A percentile compares a stretch with the other conserved stretches of the same genome.
Conservation (phyloP, 352 stramenopile genomes). For the Pythium aphanidermatum region DNA sequence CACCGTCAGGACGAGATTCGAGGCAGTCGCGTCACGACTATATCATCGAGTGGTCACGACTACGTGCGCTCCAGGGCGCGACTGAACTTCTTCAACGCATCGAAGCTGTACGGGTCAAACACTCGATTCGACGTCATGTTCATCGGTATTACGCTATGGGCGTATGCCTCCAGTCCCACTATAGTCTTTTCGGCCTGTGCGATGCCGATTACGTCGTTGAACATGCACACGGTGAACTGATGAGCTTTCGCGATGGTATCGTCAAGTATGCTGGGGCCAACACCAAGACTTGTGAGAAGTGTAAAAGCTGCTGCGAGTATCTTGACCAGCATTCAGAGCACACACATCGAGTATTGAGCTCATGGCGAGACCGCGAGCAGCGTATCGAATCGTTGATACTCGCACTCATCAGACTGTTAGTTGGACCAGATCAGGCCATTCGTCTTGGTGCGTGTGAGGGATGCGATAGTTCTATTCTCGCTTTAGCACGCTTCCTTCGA, state of each 20-base stretch:
- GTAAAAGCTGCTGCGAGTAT: neutral
- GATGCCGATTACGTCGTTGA: constrained; percentile 3
- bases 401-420: neutral
- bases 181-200: neutral
- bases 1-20: too few species aligned
- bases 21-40: too few species aligned
- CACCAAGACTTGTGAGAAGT: neutral
- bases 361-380: neutral
- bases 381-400: neutral
- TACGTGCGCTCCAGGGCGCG: too few species aligned
- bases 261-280: neutral
- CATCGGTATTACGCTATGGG: constrained; percentile 4
- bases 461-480: neutral
- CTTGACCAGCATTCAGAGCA: neutral
- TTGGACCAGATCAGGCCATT: neutral
- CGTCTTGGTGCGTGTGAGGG: neutral
- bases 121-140: constrained; percentile 7
- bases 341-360: neutral
- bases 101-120: constrained; percentile 4
- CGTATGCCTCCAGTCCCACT: neutral
- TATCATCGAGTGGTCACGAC: too few species aligned
- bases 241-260: neutral
- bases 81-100: neutral
- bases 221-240: neutral
- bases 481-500: constrained; percentile 1